Evolutionary conservation across 176 grass and related monocot species (phyloP).

Genomic region (Avena atlantica): DNA sequence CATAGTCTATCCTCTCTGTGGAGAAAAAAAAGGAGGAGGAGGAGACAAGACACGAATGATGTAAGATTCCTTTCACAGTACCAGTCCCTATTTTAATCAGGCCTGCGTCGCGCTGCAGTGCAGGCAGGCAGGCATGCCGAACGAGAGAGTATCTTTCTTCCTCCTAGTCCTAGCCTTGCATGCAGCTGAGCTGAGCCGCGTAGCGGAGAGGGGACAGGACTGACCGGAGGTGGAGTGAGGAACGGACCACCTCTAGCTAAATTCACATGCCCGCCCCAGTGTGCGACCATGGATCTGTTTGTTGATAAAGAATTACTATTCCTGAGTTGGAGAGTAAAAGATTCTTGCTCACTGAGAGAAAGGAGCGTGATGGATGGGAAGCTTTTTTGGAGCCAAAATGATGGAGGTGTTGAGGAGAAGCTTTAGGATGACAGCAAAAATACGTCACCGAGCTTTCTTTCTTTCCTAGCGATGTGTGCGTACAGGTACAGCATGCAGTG

Average conservation of each 20-base stretch:
- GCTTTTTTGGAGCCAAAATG: slow-evolving; percentile 44
- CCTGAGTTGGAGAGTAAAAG: slow-evolving; percentile 13
- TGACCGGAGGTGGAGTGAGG: slow-evolving; percentile 39
- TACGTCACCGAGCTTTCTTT: slow-evolving; percentile 46
- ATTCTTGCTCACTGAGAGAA: background rate
- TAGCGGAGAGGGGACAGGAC: slow-evolving; percentile 26
- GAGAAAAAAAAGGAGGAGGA: slow-evolving; percentile 30
- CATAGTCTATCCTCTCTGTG: background rate
- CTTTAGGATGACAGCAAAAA: slow-evolving; percentile 55
- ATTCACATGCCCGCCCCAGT: slow-evolving; percentile 19
- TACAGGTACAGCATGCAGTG: background rate
- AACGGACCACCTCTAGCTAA: slow-evolving; percentile 34
- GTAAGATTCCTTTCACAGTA: slow-evolving; percentile 66
- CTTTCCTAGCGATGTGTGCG: slow-evolving; percentile 15
- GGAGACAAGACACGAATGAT: slow-evolving; percentile 70
- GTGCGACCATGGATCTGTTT: slow-evolving; percentile 2
- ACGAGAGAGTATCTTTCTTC: slow-evolving; percentile 28
- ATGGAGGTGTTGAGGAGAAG: slow-evolving; percentile 10
- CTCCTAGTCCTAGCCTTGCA: slow-evolving; percentile 22
- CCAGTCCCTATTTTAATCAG: slow-evolving; percentile 42
- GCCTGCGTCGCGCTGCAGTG: background rate
- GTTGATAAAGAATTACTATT: slow-evolving; percentile 36
- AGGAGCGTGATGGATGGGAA: slow-evolving; percentile 20
- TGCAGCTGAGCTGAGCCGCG: slow-evolving; percentile 38
- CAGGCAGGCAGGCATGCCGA: slow-evolving; percentile 41